Conservation (phyloP, 2,329 filamentous ascomycete genomes). For the Parastagonospora nodorum region DNA sequence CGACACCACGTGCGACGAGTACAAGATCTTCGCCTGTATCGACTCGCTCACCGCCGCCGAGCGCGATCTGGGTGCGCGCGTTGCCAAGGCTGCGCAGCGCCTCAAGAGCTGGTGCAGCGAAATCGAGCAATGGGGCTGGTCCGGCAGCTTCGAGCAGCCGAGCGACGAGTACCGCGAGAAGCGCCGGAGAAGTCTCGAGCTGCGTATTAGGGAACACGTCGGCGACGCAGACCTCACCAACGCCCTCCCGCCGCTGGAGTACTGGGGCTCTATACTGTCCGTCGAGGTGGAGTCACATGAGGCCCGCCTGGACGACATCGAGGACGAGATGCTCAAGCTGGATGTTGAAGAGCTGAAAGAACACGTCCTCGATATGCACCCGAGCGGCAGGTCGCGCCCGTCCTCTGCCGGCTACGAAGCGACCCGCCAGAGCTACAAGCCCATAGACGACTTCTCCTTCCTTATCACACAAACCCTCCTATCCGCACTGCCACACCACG, state of each 20-base stretch:
- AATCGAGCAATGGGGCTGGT: conserved; percentile 66
- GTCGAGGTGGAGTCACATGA: conserved; percentile 71
- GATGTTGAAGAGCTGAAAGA: conserved; percentile 87
- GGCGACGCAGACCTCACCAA: conserved; percentile 27
- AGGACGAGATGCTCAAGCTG: conserved; percentile 68
- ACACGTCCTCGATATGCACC: conserved; percentile 82
- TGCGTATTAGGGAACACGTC: conserved; percentile 38
- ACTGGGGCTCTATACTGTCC: conserved; percentile 73
- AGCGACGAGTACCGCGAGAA: conserved; percentile 31
- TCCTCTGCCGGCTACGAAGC: conserved; percentile 47
- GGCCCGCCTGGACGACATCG: conserved; percentile 74
- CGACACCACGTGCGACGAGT: conserved; percentile 48
- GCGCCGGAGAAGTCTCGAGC: conserved; percentile 38
- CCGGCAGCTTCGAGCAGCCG: conserved; percentile 53
- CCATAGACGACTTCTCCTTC: conserved; percentile 87
- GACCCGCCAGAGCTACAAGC: conserved; percentile 59
- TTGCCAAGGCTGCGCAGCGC: conserved; percentile 71
- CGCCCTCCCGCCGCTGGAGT: conserved; percentile 48
- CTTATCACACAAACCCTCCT: conserved; percentile 89
- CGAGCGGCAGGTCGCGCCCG: conserved; percentile 52
- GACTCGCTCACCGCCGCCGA: conserved; percentile 67
- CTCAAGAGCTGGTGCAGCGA: conserved; percentile 79
- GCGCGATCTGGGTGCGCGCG: conserved; percentile 72
- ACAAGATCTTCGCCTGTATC: conserved; percentile 59
- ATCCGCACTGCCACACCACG: conserved; percentile 82